phyloP scores from a whole-genome alignment of 768 basidiomycete species.

The Mycena albidolilacea region DNA sequence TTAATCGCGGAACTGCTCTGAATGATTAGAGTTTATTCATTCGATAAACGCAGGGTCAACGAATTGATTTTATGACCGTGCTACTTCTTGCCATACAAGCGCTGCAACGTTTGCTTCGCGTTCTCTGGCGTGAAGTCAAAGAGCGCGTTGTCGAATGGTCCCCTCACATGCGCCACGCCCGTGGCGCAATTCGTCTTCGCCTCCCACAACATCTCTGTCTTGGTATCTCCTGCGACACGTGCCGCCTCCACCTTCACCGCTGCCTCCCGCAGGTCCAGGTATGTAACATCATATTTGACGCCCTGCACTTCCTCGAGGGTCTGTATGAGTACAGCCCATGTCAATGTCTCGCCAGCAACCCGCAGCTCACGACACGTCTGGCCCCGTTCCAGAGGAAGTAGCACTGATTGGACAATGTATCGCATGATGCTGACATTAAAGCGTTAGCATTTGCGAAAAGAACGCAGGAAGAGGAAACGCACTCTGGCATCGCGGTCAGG shows the following conservation, averaged over 20 bases:
- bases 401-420: constrained; percentile 2
- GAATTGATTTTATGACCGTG: too few species aligned
- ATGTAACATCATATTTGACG: neutral
- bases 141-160: constrained; percentile 4
- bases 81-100: constrained; percentile 8
- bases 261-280: constrained; percentile 15
- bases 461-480: neutral
- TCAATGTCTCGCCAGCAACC: constrained; percentile 7
- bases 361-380: constrained; percentile 11
- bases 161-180: neutral
- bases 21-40: too few species aligned
- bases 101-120: constrained; percentile 11
- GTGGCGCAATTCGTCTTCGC: neutral
- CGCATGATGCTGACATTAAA: neutral
- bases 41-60: too few species aligned
- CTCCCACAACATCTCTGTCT: constrained; percentile 1
- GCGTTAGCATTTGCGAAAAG: neutral
- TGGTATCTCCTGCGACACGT: constrained; percentile 3
- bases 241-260: constrained; percentile 16
- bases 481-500: constrained; percentile 16
- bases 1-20: too few species aligned
- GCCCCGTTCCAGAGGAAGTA: neutral
- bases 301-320: constrained; percentile 5
- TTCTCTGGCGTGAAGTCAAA: constrained; percentile 12
- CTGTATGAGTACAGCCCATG: constrained; percentile 1